A percentile compares a stretch with the other conserved stretches of the same genome.
Conservation (phyloP, 2,329 filamentous ascomycete genomes). For the Aureobasidium sp. region DNA sequence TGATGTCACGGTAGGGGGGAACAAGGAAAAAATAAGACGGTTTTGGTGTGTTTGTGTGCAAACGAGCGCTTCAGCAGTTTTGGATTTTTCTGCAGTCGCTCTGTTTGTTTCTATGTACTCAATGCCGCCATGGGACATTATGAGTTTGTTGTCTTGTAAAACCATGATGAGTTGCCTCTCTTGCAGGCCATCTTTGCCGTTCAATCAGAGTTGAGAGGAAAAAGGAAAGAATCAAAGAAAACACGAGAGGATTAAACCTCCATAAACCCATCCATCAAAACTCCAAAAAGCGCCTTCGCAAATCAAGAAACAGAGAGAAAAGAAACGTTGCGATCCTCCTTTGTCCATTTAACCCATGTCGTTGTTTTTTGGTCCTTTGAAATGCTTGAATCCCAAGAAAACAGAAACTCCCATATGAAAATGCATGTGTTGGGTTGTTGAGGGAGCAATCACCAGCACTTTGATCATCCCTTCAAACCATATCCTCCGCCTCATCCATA, state of each 20-base stretch:
- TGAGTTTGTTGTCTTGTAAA: background rate
- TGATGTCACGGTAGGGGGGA: no score
- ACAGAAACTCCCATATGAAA: background rate
- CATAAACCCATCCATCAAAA: background rate
- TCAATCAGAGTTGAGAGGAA: background rate
- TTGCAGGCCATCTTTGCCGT: background rate
- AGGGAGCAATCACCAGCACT: background rate
- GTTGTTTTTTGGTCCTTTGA: constrained; percentile 5
- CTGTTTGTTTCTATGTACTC: background rate
- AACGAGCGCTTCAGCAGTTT: background rate
- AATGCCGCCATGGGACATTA: background rate
- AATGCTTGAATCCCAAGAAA: background rate
- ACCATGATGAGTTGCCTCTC: background rate
- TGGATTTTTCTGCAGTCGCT: background rate
- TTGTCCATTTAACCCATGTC: background rate
- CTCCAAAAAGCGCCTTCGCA: constrained; percentile 5
- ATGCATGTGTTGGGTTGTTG: background rate
- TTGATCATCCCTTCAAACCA: background rate
- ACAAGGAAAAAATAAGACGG: no score
- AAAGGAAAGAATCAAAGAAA: background rate
- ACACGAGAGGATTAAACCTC: background rate
- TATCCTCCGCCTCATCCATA: constrained; percentile 1
- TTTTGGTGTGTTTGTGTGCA: background rate
- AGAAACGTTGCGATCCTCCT: background rate
- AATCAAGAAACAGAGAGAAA: background rate